These are phyloP conservation scores for Picea sitchensis DNA, from an alignment of 75 land plant genomes.

Conservation along the genomic window DNA sequence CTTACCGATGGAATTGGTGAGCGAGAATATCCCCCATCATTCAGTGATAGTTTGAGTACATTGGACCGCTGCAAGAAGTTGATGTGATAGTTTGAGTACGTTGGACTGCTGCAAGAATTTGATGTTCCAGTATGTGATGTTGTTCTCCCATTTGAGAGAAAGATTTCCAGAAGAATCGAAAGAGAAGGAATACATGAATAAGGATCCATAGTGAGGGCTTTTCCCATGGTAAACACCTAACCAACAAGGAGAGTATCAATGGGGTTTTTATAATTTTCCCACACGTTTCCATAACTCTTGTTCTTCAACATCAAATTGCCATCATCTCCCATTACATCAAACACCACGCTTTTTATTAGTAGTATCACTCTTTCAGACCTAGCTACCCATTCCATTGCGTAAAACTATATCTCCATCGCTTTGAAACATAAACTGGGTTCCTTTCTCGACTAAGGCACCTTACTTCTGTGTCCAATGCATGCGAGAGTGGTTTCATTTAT, in stretches of 20 bases:
- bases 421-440: slow-evolving; percentile 17
- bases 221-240: slow-evolving; percentile 26
- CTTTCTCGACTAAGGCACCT: slow-evolving; percentile 16
- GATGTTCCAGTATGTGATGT: slow-evolving; percentile 28
- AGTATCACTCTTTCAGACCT: slow-evolving; percentile 38
- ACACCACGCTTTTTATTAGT: slow-evolving; percentile 5
- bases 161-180: slow-evolving; percentile 29
- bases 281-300: slow-evolving; percentile 5
- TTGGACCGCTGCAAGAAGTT: too few species aligned
- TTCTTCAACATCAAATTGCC: slow-evolving; percentile 39
- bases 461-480: slow-evolving; percentile 25
- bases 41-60: too few species aligned
- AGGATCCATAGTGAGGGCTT: slow-evolving; percentile 16
- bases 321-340: slow-evolving; percentile 20
- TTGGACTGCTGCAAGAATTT: neutral
- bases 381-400: slow-evolving; percentile 25
- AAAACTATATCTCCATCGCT: slow-evolving; percentile 35
- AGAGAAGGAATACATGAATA: slow-evolving; percentile 33
- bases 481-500: slow-evolving; percentile 4
- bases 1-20: too few species aligned
- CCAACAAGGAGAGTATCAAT: slow-evolving; percentile 37
- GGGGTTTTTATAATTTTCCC: slow-evolving; percentile 52
- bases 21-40: too few species aligned
- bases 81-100: too few species aligned
- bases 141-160: slow-evolving; percentile 27